Base-by-base conservation (phyloP, 2,329 filamentous ascomycete genomes). In the Alternaria conjuncta region DNA sequence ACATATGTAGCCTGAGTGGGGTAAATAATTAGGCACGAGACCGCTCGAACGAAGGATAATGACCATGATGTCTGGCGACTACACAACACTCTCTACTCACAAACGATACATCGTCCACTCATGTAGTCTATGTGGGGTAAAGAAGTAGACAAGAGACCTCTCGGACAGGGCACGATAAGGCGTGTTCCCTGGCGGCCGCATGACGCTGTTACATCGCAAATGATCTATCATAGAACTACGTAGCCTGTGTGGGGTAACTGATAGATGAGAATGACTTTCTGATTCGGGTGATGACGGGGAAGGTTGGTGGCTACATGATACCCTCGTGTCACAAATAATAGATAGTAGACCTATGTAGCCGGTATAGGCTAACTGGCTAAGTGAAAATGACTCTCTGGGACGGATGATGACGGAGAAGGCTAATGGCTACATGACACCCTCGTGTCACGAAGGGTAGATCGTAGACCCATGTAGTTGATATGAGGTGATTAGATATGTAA, bases 11-110 rank as follows among this genome's bases (percentile, higher is more conserved):
- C 32, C 1, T n/a, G 0, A 3, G 15, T 36, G 7, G 15, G 15
- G 10, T n/a, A 0, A 1, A 36, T 1, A n/a, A 5, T 0, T 0
- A 36, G 32, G 2, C 15, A 36, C 15, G 3, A 36, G 15, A 36
- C 32, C 32, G 15, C 32, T n/a, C 15, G 32, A 9, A 36, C 1
- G 0, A 0, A 7, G 0, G 15, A 36, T 36, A n/a, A 5, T 3
- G 32, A 36, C 0, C 32, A 2, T 9, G 15, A 5, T 36, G 15
- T 36, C 15, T n/a, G 32, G 15, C 7, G 15, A 36, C 32, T 36
- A n/a, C 15, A n/a, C 8, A 36, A 36, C 3, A 36, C 15, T n/a
- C 32, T 0, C 32, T n/a, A 4, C 1, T 36, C 7, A 36, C 0
- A 36, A 36, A 36, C 32, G 4, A 5, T 10, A 36, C 32, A 36